Percentiles rank a stretch among this genome's conserved stretches.
Conservation (phyloP, 768 basidiomycete genomes). For the Royoungia palumana region DNA sequence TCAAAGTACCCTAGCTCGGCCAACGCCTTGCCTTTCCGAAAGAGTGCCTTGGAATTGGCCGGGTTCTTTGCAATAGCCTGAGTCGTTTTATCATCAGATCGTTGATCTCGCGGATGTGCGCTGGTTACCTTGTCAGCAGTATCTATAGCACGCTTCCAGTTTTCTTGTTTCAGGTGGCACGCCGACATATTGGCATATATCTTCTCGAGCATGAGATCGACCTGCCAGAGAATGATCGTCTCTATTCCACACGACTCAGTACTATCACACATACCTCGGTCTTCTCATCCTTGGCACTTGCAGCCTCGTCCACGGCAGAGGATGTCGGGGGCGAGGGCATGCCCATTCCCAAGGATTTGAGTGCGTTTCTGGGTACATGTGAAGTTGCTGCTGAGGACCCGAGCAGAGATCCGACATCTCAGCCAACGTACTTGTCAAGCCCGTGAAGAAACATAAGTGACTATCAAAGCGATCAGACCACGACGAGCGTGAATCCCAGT, state of each 20-base stretch:
- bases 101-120: background rate
- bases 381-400: slow-evolving; percentile 1
- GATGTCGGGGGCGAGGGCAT: background rate
- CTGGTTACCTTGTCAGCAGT: slow-evolving; percentile 70
- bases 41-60: slow-evolving; percentile 74
- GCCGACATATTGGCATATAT: slow-evolving; percentile 85
- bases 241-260: background rate
- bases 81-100: background rate
- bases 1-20: slow-evolving; percentile 76
- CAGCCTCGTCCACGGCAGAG: slow-evolving; percentile 29
- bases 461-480: slow-evolving; percentile 34
- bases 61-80: slow-evolving; percentile 76
- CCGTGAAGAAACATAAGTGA: slow-evolving; percentile 71
- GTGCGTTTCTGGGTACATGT: slow-evolving; percentile 44
- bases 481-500: background rate
- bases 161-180: slow-evolving; percentile 75
- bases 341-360: slow-evolving; percentile 48
- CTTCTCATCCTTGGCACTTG: slow-evolving; percentile 46
- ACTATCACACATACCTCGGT: slow-evolving; percentile 51
- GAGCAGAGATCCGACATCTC: background rate
- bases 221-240: slow-evolving; percentile 36
- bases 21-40: slow-evolving; percentile 76
- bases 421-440: slow-evolving; percentile 63
- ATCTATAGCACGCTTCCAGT: slow-evolving; percentile 76
- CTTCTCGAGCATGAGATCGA: slow-evolving; percentile 74